Base-by-base conservation (phyloP, 768 basidiomycete genomes). In the Pulveroboletus ravenelii region DNA sequence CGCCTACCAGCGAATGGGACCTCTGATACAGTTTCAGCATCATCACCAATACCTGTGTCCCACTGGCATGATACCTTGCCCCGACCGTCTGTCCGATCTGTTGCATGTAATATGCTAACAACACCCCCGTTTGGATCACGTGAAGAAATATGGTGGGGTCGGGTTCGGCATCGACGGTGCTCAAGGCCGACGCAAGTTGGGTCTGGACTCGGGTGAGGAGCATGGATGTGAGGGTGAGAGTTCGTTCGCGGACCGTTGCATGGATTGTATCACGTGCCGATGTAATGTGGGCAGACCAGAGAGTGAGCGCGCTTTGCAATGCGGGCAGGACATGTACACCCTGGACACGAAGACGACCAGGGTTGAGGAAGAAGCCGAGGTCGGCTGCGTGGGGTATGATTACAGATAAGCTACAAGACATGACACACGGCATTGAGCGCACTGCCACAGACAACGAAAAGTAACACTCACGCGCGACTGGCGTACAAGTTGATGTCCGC, bases 81-180 rank as follows among this genome's bases (percentile, higher is more conserved):
- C 84, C 82, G 2, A 85, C 70, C 32, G 78, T 65, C 30, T 78
- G 73, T 48, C 81, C 83, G 17, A 70, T 75, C 42, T 79, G 77
- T 60, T 83, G 78, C 59, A 87, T 80, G 62, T 83, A 87, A 57
- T 80, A 77, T 1, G 81, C 71, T 25, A 89, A 70, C n/a, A 89
- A 72, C 5, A 87, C 68, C 52, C 86, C 77, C 0, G 80, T 75
- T 52, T 85, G 84, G 9, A 85, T 59, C 14, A 80, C 76, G 45
- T 82, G 76, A 15, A 84, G 58, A 30, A 80, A 68, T 58, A 50
- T 70, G 61, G 52, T 70, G 53, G 59, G 74, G 58, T 60, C 70
- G 3, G 57, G 59, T 39, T 60, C 62, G 29, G 61, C 49, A 15
- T 62, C 61, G 23, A 58, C 55, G n/a, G 74, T 67, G 18, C 78